Base-by-base conservation (phyloP, 2,329 filamentous ascomycete genomes). In the Microcyclosporella mali region DNA sequence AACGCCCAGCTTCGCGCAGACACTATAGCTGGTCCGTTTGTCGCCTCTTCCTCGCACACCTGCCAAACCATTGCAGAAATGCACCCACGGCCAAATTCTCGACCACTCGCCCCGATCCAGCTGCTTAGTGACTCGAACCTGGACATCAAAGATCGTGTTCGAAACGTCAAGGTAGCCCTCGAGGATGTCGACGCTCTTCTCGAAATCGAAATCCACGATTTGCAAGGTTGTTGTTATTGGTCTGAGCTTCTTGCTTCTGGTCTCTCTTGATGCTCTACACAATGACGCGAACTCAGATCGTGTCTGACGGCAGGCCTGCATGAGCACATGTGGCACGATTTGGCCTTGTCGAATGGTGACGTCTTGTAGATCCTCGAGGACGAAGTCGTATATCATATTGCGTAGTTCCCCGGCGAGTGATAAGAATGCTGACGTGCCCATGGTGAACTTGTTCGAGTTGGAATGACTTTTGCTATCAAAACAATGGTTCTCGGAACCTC, bases 311-410 rank as follows among this genome's bases (percentile, higher is more conserved):
- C 41, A 45, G 39, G 41, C 45, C 29, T 43, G 42, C 9, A 17
- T 28, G 19, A 51, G 44, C 15, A 41, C 33, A 19, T 47, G 48
- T 28, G 43, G 33, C 10, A 41, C 19, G 6, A 47, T 39, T 15
- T 28, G 35, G 27, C 36, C 48, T n/a, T 43, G 27, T 36, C 39
- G 39, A 21, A 51, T 43, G 6, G 38, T 27, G 11, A 46, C 18
- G 19, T 38, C 32, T 14, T 48, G 30, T 16, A 31, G 43, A 25
- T 50, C 43, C 7, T 18, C 21, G 27, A 45, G 40, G 27, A 53
- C 33, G 11, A 25, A 30, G 21, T 56, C 56, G 46, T 56, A 59
- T 28, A 58, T 55, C 31, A 45, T 46, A 37, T 59, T 59, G 40
- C 49, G 41, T n/a, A 55, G 29, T 25, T 55, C 52, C 18, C 45